These are phyloP conservation scores for Termitomyces sp. DNA, from an alignment of 768 basidiomycete genomes.

Conservation along the genomic window DNA sequence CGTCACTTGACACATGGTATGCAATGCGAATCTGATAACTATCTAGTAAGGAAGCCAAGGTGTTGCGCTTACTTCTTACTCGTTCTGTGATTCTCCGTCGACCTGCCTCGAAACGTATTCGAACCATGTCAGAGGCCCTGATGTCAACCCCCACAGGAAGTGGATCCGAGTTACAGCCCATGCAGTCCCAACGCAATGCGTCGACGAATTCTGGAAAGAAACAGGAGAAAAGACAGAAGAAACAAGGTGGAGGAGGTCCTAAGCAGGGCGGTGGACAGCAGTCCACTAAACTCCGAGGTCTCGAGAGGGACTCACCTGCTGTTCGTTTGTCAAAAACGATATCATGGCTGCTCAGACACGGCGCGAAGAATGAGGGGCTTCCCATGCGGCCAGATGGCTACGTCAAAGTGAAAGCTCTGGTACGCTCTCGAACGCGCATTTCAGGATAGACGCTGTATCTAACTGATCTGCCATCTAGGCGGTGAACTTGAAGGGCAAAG, in stretches of 20 bases:
- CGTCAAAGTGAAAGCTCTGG: conserved; percentile 76
- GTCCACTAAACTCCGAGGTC: conserved; percentile 48
- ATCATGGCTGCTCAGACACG: conserved; percentile 90
- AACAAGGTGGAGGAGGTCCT: background rate
- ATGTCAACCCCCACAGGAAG: background rate
- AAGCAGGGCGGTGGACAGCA: conserved; percentile 2
- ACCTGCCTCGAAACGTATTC: background rate
- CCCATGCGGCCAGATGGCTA: conserved; percentile 82
- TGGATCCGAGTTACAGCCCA: background rate
- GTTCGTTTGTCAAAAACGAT: conserved; percentile 79
- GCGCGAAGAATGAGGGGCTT: conserved; percentile 70
- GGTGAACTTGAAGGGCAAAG: conserved; percentile 59
- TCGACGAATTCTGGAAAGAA: conserved; percentile 5
- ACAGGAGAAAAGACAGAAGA: conserved; percentile 8
- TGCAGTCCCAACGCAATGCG: background rate
- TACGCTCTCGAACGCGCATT: conserved; percentile 28
- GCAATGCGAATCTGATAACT: background rate
- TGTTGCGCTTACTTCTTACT: background rate
- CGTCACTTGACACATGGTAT: background rate
- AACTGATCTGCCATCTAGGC: conserved; percentile 41
- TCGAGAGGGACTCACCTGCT: conserved; percentile 57
- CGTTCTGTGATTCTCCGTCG: background rate
- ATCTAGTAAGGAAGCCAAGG: background rate
- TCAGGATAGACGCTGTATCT: too few species aligned
- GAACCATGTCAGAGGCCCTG: background rate